These are phyloP conservation scores for Penicillium sp. DNA, from an alignment of 2,329 filamentous ascomycete genomes.

Conservation along the genomic window DNA sequence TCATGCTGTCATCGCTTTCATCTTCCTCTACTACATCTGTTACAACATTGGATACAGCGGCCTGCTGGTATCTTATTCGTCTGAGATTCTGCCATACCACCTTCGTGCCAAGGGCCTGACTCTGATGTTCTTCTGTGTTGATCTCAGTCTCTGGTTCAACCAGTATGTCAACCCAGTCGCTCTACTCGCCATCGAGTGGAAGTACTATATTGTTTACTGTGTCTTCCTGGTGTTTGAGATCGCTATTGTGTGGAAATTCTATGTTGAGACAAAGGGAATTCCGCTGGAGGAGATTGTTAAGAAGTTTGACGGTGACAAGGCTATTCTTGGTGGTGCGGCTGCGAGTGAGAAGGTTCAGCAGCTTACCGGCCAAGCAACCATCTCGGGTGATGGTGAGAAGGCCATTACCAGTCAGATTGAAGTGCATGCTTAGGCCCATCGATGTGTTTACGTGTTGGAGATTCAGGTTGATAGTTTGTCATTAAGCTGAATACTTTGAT, in stretches of 20 bases:
- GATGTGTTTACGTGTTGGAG: not conserved
- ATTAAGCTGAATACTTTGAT: too few relatives aligned
- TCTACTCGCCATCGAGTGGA: slow-evolving; percentile 33
- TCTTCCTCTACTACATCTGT: slow-evolving; percentile 15
- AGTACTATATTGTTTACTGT: slow-evolving; percentile 41
- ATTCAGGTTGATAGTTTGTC: not conserved
- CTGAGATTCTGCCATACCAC: slow-evolving; percentile 51
- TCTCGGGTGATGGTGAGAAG: slow-evolving; percentile 7
- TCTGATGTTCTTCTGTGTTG: slow-evolving; percentile 36
- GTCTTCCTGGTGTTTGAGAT: slow-evolving; percentile 33
- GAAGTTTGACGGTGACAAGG: slow-evolving; percentile 26
- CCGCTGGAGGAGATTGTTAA: slow-evolving; percentile 32
- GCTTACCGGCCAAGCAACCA: not conserved
- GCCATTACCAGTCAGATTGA: slow-evolving; percentile 12
- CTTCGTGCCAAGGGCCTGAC: slow-evolving; percentile 50
- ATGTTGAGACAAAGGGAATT: slow-evolving; percentile 34
- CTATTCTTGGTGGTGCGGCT: slow-evolving; percentile 12
- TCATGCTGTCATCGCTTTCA: slow-evolving; percentile 6
- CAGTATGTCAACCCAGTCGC: slow-evolving; percentile 36
- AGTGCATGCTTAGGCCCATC: not conserved
- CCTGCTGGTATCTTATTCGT: slow-evolving; percentile 41
- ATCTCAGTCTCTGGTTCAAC: slow-evolving; percentile 37
- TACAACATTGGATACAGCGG: slow-evolving; percentile 20
- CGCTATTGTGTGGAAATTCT: slow-evolving; percentile 37
- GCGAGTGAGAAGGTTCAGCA: slow-evolving; percentile 13